phyloP scores from a whole-genome alignment of 2,329 filamentous ascomycete genomes.

The Cyclaneusma minus region DNA sequence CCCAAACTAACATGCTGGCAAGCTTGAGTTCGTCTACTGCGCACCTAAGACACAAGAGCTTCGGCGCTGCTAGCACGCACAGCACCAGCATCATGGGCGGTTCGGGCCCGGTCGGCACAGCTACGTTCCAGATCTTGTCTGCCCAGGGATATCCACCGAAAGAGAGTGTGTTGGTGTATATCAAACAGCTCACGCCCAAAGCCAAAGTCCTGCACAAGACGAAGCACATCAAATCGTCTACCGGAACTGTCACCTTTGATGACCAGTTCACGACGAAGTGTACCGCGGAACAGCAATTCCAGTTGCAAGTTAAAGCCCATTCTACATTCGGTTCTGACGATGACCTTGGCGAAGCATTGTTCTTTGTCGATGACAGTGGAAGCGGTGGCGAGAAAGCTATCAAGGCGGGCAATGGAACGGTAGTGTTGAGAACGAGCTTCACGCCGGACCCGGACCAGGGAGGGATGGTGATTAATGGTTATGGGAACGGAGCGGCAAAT shows the following conservation, averaged over 20 bases:
- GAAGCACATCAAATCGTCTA: conserved; percentile 65
- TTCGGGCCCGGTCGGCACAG: conserved; percentile 53
- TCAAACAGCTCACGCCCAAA: conserved; percentile 53
- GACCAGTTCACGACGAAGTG: conserved; percentile 58
- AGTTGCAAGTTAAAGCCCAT: conserved; percentile 72
- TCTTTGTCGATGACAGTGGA: conserved; percentile 76
- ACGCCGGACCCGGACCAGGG: conserved; percentile 36
- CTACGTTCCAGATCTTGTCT: conserved; percentile 64
- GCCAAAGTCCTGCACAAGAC: conserved; percentile 79
- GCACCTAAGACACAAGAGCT: conserved; percentile 36
- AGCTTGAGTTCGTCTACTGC: conserved; percentile 2
- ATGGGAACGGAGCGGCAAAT: conserved; percentile 4
- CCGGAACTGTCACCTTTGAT: conserved; percentile 52
- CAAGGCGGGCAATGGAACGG: conserved; percentile 54
- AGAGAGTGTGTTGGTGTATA: conserved; percentile 62
- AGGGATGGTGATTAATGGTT: conserved; percentile 8
- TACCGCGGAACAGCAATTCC: conserved; percentile 72
- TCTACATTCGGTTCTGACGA: conserved; percentile 73
- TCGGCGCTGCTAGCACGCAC: conserved; percentile 49
- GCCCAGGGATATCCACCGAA: conserved; percentile 63
- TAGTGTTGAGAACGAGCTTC: conserved; percentile 64
- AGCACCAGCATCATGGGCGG: conserved; percentile 41
- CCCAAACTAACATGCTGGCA: conserved; percentile 5
- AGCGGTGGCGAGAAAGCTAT: conserved; percentile 57
- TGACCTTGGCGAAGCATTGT: conserved; percentile 69